Evolutionary conservation across 1,284 basidiomycete genomes (phyloP).

Genomic region (Coniferiporia weirii): DNA sequence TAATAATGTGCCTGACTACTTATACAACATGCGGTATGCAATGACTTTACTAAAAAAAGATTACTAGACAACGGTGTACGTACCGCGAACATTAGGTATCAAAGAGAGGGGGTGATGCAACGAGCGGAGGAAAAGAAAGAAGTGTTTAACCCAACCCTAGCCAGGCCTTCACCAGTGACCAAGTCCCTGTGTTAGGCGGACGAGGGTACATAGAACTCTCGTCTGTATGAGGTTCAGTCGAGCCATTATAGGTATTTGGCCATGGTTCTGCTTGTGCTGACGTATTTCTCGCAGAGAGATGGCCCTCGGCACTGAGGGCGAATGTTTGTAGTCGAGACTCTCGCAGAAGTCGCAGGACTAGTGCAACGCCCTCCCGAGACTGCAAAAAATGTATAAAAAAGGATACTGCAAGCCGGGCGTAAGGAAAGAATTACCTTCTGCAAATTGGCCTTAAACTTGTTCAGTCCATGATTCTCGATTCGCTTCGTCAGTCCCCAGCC

Average conservation of each 20-base stretch:
- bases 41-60: background rate
- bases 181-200: background rate
- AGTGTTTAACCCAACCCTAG: constrained; percentile 15
- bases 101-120: background rate
- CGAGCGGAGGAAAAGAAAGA: background rate
- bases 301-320: constrained; percentile 20
- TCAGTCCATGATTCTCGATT: constrained; percentile 73
- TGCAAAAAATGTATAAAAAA: constrained; percentile 27
- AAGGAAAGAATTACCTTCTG: constrained; percentile 49
- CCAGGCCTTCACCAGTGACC: constrained; percentile 17
- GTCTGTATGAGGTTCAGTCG: background rate
- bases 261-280: background rate
- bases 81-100: background rate
- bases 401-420: background rate
- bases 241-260: background rate
- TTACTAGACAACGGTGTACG: constrained; percentile 4
- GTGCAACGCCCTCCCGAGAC: constrained; percentile 78
- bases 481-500: constrained; percentile 79
- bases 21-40: constrained; percentile 11
- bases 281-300: background rate
- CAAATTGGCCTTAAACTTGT: constrained; percentile 72
- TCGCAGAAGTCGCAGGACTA: constrained; percentile 67
- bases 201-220: background rate
- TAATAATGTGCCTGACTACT: constrained; percentile 1
- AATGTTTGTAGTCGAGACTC: constrained; percentile 70